Evolutionary conservation across 352 stramenopile species (phyloP), one percentile per base, ranked within the genome.

Genomic region (Aphanomyces cochlioides): DNA sequence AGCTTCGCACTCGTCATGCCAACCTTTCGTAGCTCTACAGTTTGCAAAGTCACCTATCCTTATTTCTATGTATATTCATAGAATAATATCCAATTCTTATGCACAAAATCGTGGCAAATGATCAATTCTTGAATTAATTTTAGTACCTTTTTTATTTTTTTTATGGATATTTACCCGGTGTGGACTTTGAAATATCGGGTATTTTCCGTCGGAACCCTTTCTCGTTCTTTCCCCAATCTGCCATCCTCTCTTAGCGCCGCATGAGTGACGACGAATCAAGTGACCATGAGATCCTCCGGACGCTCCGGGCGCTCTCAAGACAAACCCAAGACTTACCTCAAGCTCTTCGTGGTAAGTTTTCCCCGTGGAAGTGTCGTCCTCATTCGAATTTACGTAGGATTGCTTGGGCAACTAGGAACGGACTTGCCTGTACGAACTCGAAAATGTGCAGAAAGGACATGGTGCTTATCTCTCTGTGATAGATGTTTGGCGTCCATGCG

Each of bases 391-490:
- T 40, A 87, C 12, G 76, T 85, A 50, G 56, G 69, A 39, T 72
- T 92, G 63, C 74, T 92, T 36, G 59, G 61, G 10, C 59, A 76
- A 37, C 73, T 92, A 1, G 71, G 79, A 15, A 21, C 6, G 0
- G 66, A 84, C 28, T 73, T 89, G 36, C 59, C 59, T 12, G 59
- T 67, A 39, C 59, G 59, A 56, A 47, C 4, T 48, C 7, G 21
- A 17, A 5, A 7, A 34, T 19, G 57, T 10, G 15, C 7, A 48
- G 28, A 58, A 28, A 36, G 13, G 45, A n/a, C 45, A 53, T 53
- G 45, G n/a, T 8, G 7, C 19, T 45, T 43, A 13, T 8, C 5
- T 39, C 37, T 7, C 17, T 28, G 7, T 40, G 47, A 12, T 54
- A 54, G 59, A 67, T 67, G 7, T 67, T 67, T 67, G 59, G 40